phyloP scores from a whole-genome alignment of 139 green algal genomes.

The Microglena sp. region DNA sequence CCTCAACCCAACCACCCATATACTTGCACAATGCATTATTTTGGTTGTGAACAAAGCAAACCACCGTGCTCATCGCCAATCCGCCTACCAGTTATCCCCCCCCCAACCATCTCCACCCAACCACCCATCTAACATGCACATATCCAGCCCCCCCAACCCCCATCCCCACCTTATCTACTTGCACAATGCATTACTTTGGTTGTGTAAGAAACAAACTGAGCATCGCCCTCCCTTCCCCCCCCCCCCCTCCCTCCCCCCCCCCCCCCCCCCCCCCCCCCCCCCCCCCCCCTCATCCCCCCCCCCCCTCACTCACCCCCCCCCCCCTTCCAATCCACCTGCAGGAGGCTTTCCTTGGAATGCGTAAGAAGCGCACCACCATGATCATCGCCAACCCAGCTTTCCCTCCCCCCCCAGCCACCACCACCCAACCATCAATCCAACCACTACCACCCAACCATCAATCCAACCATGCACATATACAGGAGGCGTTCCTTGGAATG shows the following conservation, averaged over 20 bases:
- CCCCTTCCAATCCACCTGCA: too few relatives aligned
- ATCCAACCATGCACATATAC: slow-evolving; percentile 40
- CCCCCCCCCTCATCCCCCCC: not conserved
- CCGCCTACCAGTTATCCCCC: too few relatives aligned
- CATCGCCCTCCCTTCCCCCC: too few relatives aligned
- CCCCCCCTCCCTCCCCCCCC: too few relatives aligned
- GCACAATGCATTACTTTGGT: slow-evolving; percentile 18
- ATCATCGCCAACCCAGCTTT: not conserved
- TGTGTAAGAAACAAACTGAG: slow-evolving; percentile 53
- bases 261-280: not conserved
- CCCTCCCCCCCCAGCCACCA: not conserved
- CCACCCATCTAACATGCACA: not conserved
- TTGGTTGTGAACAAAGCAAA: slow-evolving; percentile 34
- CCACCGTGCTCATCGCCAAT: slow-evolving; percentile 28
- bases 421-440: slow-evolving; percentile 27
- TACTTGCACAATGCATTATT: slow-evolving; percentile 21
- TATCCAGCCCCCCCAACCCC: too few relatives aligned
- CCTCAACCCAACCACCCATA: too few relatives aligned
- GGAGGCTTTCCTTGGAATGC: slow-evolving; percentile 23
- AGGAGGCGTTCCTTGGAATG: slow-evolving; percentile 27
- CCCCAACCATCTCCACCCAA: too few relatives aligned
- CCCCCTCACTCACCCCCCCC: too few relatives aligned
- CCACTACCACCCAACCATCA: slow-evolving; percentile 74
- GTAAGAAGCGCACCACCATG: slow-evolving; percentile 47
- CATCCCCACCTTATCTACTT: too few relatives aligned